These are phyloP conservation scores for Xylogone sp. DNA, from an alignment of 2,329 filamentous ascomycete species.

Conservation along the genomic window DNA sequence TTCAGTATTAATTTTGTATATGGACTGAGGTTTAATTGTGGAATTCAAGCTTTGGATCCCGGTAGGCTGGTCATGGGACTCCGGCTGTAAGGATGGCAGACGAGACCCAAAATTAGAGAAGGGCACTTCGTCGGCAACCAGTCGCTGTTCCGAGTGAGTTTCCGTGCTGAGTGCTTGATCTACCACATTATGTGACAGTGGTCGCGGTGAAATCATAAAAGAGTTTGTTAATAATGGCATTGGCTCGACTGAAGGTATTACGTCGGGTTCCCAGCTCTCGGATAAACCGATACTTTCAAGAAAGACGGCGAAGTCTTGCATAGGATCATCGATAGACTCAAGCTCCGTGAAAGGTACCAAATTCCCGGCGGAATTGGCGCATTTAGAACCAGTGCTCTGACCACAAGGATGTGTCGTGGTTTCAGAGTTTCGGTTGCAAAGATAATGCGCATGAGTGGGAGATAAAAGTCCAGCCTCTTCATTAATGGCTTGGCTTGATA, in stretches of 20 bases:
- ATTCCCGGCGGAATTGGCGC: background rate
- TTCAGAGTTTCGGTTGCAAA: no score
- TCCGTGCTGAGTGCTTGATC: background rate
- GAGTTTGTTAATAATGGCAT: background rate
- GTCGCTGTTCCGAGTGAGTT: background rate
- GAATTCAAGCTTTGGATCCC: background rate
- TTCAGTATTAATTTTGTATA: background rate
- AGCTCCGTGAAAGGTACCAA: background rate
- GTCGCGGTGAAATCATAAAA: background rate
- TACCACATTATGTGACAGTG: background rate
- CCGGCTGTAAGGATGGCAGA: constrained; percentile 10
- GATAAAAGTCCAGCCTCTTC: no score
- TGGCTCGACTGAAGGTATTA: background rate
- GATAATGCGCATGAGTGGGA: no score
- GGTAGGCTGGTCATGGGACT: background rate
- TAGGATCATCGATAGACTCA: background rate
- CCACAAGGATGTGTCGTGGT: no score
- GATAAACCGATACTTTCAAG: background rate
- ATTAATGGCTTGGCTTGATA: no score
- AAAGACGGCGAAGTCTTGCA: background rate
- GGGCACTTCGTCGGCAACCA: background rate
- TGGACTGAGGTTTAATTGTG: background rate
- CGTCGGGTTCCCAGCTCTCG: background rate
- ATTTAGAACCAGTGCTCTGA: background rate
- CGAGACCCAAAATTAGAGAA: constrained; percentile 4